Conservation (phyloP, 257 asterid genomes). For the Salvia splendens region DNA sequence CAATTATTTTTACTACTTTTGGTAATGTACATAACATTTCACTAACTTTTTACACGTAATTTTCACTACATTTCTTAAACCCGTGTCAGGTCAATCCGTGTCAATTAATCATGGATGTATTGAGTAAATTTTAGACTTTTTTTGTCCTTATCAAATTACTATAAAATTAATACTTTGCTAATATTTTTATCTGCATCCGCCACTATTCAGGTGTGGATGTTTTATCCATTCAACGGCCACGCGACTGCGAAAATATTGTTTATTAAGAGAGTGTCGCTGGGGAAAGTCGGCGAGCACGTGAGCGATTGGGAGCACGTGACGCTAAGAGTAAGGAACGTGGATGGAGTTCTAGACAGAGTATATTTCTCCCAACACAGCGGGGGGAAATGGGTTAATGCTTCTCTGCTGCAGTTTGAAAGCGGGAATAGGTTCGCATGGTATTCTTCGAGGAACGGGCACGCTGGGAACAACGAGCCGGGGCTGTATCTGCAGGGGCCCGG, state of each 20-base stretch:
- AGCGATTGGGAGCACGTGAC: slow-evolving; percentile 98
- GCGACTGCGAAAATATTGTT: slow-evolving; percentile 60
- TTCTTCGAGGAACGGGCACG: slow-evolving; percentile 73
- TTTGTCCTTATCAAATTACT: no score
- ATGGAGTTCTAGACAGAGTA: slow-evolving; percentile 57
- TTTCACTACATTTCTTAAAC: no score
- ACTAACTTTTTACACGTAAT: no score
- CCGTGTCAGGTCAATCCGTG: no score
- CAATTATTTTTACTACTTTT: no score
- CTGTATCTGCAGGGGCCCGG: slow-evolving; percentile 52
- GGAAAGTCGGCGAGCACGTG: slow-evolving; percentile 77
- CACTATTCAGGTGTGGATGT: slow-evolving; percentile 51
- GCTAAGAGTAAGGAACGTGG: slow-evolving; percentile 71
- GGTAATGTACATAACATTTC: no score
- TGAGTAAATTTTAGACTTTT: no score
- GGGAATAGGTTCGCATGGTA: slow-evolving; percentile 61
- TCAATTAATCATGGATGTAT: no score
- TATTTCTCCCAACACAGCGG: slow-evolving; percentile 64
- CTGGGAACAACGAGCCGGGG: slow-evolving; percentile 48
- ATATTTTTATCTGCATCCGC: no score
- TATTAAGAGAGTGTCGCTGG: slow-evolving; percentile 46
- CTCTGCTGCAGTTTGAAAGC: slow-evolving; percentile 40
- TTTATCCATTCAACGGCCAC: slow-evolving; percentile 84
- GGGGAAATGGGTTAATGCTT: slow-evolving; percentile 70
- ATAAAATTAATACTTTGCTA: no score